These are phyloP conservation scores for Penicillium verhagenii DNA, from an alignment of 495 filamentous ascomycete species.

Conservation along the genomic window DNA sequence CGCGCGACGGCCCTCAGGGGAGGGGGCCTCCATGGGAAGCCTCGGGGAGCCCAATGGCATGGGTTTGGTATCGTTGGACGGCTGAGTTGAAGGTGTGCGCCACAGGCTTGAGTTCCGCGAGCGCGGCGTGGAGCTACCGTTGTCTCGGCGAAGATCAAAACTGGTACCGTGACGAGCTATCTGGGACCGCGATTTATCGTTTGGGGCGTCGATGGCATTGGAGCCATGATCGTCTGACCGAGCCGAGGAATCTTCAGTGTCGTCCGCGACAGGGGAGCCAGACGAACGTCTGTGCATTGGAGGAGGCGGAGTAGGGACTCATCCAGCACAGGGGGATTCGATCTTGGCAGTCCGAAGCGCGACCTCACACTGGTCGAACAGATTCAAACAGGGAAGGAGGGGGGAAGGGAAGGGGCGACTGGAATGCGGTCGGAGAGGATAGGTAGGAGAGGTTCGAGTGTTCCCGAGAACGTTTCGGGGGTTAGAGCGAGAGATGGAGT, in stretches of 20 bases:
- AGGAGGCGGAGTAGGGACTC: constrained; percentile 40
- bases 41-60: constrained; percentile 47
- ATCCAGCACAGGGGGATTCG: constrained; percentile 33
- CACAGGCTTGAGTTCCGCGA: constrained; percentile 47
- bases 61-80: constrained; percentile 35
- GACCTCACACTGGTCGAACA: constrained; percentile 6
- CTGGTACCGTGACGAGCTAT: constrained; percentile 44
- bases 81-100: constrained; percentile 36
- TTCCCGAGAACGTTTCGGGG: background rate
- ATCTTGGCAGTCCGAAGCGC: constrained; percentile 29
- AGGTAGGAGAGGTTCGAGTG: constrained; percentile 3
- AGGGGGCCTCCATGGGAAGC: constrained; percentile 39
- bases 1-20: constrained; percentile 38
- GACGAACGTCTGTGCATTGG: constrained; percentile 55
- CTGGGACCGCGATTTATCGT: constrained; percentile 40
- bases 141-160: constrained; percentile 44
- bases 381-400: constrained; percentile 10
- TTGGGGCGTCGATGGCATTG: constrained; percentile 31
- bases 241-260: constrained; percentile 44
- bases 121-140: constrained; percentile 40
- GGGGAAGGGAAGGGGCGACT: constrained; percentile 11
- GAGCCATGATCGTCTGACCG: constrained; percentile 40
- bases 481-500: background rate
- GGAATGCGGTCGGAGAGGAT: constrained; percentile 16
- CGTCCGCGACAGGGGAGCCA: constrained; percentile 49